Evolutionary conservation across 768 basidiomycete genomes (phyloP).

Genomic region (Collybia sordida): DNA sequence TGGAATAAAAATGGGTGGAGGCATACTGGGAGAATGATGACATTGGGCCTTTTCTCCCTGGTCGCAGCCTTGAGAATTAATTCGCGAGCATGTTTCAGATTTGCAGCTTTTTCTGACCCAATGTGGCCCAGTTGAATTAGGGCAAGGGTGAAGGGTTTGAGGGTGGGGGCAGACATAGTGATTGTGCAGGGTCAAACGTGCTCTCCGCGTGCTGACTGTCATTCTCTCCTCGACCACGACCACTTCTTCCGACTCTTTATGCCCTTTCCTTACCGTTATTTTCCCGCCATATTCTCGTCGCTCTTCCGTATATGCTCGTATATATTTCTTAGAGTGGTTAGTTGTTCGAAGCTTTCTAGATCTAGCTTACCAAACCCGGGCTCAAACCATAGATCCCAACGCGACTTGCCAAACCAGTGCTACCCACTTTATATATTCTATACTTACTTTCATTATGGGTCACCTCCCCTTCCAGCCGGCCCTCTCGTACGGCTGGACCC

Average conservation of each 20-base stretch:
- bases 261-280: not conserved
- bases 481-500: not conserved
- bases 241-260: not conserved
- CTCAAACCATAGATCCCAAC: constrained; percentile 36
- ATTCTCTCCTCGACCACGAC: not conserved
- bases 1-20: not conserved
- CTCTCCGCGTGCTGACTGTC: too few species aligned
- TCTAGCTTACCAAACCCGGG: not conserved
- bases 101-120: constrained; percentile 68
- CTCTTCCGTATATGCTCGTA: constrained; percentile 44
- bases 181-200: not conserved
- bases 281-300: constrained; percentile 26
- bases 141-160: constrained; percentile 82
- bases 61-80: constrained; percentile 74
- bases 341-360: constrained; percentile 13
- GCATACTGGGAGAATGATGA: constrained; percentile 83
- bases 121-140: constrained; percentile 87
- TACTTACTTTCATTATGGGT: constrained; percentile 19
- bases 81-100: constrained; percentile 79
- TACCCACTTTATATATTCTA: constrained; percentile 28
- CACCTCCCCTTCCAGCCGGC: constrained; percentile 13
- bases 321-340: constrained; percentile 52
- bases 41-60: constrained; percentile 58
- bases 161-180: constrained; percentile 17
- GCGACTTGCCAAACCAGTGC: constrained; percentile 26